phyloP scores from a whole-genome alignment of 306 rosid genomes.

The Lathyrus oleraceus region DNA sequence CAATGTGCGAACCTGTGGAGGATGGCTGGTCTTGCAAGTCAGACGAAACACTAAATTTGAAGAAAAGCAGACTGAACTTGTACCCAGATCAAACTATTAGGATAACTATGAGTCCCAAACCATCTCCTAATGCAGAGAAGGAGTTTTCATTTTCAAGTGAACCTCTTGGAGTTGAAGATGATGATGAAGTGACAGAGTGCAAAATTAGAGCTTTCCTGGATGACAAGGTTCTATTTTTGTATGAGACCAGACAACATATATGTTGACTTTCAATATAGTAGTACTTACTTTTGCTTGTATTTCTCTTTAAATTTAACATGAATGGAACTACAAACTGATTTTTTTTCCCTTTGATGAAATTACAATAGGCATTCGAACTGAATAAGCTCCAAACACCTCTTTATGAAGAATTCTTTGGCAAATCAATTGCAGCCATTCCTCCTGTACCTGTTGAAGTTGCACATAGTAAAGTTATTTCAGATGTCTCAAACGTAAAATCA shows the following conservation, averaged over 20 bases:
- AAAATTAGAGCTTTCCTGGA: slow-evolving; percentile 90
- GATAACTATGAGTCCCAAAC: slow-evolving; percentile 37
- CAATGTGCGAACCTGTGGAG: slow-evolving; percentile 75
- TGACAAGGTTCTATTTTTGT: slow-evolving; percentile 60
- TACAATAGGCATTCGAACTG: slow-evolving; percentile 70
- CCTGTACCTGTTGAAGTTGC: slow-evolving; percentile 43
- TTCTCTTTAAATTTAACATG: slow-evolving; percentile 19
- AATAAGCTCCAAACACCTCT: slow-evolving; percentile 87
- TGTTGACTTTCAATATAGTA: slow-evolving; percentile 24
- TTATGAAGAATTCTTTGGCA: slow-evolving; percentile 71
- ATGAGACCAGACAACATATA: slow-evolving; percentile 16
- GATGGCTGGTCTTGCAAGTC: slow-evolving; percentile 68
- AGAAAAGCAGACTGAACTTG: slow-evolving; percentile 48
- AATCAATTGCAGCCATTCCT: slow-evolving; percentile 56
- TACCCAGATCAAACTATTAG: slow-evolving; percentile 48
- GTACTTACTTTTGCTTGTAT: slow-evolving; percentile 24
- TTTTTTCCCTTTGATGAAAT: slow-evolving; percentile 32
- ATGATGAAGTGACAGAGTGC: slow-evolving; percentile 83
- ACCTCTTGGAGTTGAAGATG: slow-evolving; percentile 67
- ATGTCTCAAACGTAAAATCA: slow-evolving; percentile 51
- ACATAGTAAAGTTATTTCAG: slow-evolving; percentile 48
- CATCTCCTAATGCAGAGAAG: slow-evolving; percentile 42
- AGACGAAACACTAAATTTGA: slow-evolving; percentile 53
- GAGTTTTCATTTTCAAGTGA: slow-evolving; percentile 61
- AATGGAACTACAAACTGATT: slow-evolving; percentile 11